Conservation (phyloP, 192 early-diverging fungal species). For the Coemansia sp. region DNA sequence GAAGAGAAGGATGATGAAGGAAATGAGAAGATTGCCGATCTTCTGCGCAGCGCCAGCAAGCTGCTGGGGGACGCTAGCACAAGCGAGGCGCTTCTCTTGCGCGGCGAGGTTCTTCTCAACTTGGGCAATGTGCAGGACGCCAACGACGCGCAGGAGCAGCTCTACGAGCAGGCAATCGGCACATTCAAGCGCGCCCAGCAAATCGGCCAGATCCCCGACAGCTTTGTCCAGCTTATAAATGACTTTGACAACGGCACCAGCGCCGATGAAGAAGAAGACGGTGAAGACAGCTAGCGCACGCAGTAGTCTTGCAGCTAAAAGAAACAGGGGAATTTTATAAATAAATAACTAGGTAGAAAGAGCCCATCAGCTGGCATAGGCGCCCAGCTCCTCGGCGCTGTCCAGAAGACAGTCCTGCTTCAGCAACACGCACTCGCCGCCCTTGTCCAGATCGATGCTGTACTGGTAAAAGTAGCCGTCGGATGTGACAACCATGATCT, state of each 20-base stretch:
- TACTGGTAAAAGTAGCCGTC: conserved; percentile 93
- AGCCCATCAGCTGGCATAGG: conserved; percentile 36
- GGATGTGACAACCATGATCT: conserved; percentile 88
- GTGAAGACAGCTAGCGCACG: not conserved
- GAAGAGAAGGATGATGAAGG: conserved; percentile 24
- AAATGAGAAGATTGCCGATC: conserved; percentile 13
- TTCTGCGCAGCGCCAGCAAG: conserved; percentile 19
- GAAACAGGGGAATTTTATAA: too few species aligned
- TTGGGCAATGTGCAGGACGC: conserved; percentile 45
- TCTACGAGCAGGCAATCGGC: conserved; percentile 31
- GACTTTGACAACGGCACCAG: conserved; percentile 32
- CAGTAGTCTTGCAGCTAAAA: not conserved
- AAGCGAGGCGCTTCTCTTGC: conserved; percentile 37
- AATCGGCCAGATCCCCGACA: conserved; percentile 38
- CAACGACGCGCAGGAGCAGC: conserved; percentile 28
- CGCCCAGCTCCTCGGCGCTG: conserved; percentile 54
- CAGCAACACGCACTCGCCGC: conserved; percentile 83
- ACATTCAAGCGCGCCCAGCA: conserved; percentile 32
- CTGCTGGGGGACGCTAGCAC: conserved; percentile 10
- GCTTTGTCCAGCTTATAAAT: conserved; percentile 46
- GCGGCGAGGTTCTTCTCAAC: conserved; percentile 43
- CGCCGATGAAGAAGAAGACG: conserved; percentile 1
- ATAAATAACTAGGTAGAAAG: too few species aligned
- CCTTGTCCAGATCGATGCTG: conserved; percentile 82
- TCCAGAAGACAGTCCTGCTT: conserved; percentile 71